Evolutionary conservation across 805 yeast species (phyloP).

Genomic region (Wickerhamiella siamensis): DNA sequence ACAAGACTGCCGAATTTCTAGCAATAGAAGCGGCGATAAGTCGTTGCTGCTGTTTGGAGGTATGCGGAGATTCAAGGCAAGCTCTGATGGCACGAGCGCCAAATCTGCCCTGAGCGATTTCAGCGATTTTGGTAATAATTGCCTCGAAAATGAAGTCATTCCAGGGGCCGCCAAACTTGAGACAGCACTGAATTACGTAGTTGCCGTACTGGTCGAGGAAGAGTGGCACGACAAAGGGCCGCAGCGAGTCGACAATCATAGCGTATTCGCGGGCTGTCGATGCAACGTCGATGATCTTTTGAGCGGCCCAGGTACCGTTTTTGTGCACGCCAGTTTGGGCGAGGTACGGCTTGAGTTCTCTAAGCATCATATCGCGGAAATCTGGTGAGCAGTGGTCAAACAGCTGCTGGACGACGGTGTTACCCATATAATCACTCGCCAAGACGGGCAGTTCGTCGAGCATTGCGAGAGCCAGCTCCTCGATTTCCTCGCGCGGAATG

Average conservation of each 20-base stretch:
- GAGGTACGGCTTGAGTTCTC: constrained; percentile 59
- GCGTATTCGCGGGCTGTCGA: constrained; percentile 46
- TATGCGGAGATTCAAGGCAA: constrained; percentile 66
- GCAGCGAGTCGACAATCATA: constrained; percentile 53
- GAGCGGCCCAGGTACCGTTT: constrained; percentile 99
- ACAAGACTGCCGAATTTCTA: constrained; percentile 61
- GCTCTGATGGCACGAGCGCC: constrained; percentile 95
- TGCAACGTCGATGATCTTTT: constrained; percentile 74
- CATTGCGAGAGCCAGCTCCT: constrained; percentile 72
- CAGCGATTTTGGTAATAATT: constrained; percentile 60
- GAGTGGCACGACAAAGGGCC: constrained; percentile 69
- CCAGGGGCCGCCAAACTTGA: constrained; percentile 79
- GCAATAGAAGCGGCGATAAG: constrained; percentile 67
- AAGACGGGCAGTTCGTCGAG: constrained; percentile 78
- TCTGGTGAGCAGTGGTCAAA: constrained; percentile 58
- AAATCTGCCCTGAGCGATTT: constrained; percentile 74
- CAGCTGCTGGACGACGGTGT: constrained; percentile 86
- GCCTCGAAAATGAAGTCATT: constrained; percentile 81
- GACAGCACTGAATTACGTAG: constrained; percentile 87
- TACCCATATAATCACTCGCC: constrained; percentile 86
- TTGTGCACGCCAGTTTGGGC: constrained; percentile 92
- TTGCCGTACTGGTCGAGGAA: constrained; percentile 95
- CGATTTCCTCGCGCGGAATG: constrained; percentile 49
- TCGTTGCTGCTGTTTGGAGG: constrained; percentile 51
- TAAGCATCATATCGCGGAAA: constrained; percentile 67